Percentiles rank a stretch among this genome's conserved stretches.
Conservation (phyloP, 1,284 basidiomycete genomes). For the Flammula alnicola region DNA sequence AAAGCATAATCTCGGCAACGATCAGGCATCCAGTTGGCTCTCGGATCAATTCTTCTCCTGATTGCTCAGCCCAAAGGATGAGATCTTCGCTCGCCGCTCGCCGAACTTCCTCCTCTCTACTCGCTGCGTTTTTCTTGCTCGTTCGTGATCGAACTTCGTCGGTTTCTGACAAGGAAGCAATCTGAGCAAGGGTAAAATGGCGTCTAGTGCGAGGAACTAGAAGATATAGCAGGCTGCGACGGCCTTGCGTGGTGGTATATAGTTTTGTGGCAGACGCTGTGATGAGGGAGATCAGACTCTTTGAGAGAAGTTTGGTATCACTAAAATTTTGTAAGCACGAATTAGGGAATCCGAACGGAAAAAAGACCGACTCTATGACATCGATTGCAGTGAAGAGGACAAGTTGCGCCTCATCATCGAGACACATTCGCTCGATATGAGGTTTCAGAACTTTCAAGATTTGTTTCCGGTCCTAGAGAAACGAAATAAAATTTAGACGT, state of each 20-base stretch:
- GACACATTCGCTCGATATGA: slow-evolving; percentile 83
- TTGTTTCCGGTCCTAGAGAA: slow-evolving; percentile 79
- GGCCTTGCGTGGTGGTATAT: slow-evolving; percentile 64
- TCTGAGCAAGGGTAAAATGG: slow-evolving; percentile 84
- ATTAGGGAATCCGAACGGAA: slow-evolving; percentile 1
- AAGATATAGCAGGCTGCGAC: slow-evolving; percentile 81
- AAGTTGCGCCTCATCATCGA: slow-evolving; percentile 85
- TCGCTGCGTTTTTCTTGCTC: slow-evolving; percentile 75
- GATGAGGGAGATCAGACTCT: slow-evolving; percentile 74
- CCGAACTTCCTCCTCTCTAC: slow-evolving; percentile 71
- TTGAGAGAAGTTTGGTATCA: slow-evolving; percentile 85
- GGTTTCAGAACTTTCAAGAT: slow-evolving; percentile 87
- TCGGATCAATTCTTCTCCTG: slow-evolving; percentile 60
- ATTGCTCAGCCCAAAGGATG: slow-evolving; percentile 65
- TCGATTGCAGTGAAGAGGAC: slow-evolving; percentile 89
- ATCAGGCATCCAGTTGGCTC: slow-evolving; percentile 82
- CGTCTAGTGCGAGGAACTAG: slow-evolving; percentile 77
- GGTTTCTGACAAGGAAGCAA: slow-evolving; percentile 70
- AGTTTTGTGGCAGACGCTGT: slow-evolving; percentile 58
- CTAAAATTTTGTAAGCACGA: slow-evolving; percentile 40
- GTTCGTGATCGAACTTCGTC: slow-evolving; percentile 67
- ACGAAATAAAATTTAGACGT: too few relatives aligned
- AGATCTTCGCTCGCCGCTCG: slow-evolving; percentile 73
- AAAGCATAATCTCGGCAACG: slow-evolving; percentile 80
- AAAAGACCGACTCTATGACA: slow-evolving; percentile 72